phyloP scores from a whole-genome alignment of 768 basidiomycete genomes.

The Trametes sanguinea region DNA sequence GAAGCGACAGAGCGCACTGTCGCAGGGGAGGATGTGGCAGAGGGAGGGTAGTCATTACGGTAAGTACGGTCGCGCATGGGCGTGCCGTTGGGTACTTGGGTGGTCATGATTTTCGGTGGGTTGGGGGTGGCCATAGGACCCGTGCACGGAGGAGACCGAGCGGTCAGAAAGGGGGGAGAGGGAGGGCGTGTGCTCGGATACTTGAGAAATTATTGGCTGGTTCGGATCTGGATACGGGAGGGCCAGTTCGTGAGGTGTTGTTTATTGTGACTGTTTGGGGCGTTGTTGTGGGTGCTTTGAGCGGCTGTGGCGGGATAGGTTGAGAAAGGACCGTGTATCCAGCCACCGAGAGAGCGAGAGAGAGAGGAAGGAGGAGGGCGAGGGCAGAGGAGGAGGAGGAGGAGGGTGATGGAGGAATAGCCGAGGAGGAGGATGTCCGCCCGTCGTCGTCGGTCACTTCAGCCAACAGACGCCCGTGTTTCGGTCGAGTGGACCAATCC shows the following conservation, averaged over 20 bases:
- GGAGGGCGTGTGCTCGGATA: not conserved
- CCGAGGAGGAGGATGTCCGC: not conserved
- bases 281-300: not conserved
- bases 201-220: constrained; percentile 8
- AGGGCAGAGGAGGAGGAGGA: not conserved
- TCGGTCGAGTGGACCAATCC: constrained; percentile 1
- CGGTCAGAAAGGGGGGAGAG: not conserved
- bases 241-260: constrained; percentile 3
- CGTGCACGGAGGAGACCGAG: not conserved
- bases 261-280: constrained; percentile 10
- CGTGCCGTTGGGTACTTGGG: constrained; percentile 20
- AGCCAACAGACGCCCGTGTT: constrained; percentile 1
- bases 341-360: constrained; percentile 4
- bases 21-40: constrained; percentile 23
- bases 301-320: not conserved
- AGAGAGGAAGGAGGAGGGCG: not conserved
- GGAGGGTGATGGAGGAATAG: constrained; percentile 15
- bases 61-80: constrained; percentile 22
- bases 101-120: constrained; percentile 20
- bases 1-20: constrained; percentile 22
- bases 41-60: constrained; percentile 24
- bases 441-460: not conserved
- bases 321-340: constrained; percentile 13
- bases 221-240: constrained; percentile 12
- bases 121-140: constrained; percentile 17